Conservation (phyloP, 768 basidiomycete genomes). For the Leccinum rimulosum region DNA sequence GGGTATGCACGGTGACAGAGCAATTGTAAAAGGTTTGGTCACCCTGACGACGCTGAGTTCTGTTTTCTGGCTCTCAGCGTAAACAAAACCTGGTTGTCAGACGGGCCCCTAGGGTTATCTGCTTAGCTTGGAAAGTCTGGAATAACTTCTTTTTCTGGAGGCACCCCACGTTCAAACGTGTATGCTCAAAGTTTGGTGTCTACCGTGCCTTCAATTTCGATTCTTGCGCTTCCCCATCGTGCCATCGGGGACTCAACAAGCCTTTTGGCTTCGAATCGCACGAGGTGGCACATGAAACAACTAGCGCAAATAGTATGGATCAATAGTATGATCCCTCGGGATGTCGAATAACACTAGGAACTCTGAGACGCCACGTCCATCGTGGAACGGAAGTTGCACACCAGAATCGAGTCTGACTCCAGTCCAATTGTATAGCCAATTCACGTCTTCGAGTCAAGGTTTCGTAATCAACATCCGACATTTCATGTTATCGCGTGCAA, state of each 20-base stretch:
- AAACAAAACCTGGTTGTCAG: no score
- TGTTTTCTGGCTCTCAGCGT: no score
- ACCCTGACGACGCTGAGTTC: no score
- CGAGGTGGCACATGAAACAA: not conserved
- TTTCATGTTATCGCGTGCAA: not conserved
- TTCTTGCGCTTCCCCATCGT: not conserved
- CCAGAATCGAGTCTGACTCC: not conserved
- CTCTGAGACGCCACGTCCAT: not conserved
- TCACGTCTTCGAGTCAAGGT: not conserved
- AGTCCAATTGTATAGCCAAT: not conserved
- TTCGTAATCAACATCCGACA: not conserved
- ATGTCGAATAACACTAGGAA: no score
- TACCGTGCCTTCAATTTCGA: not conserved
- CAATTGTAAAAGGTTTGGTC: no score
- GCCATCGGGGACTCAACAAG: not conserved
- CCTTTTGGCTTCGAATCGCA: not conserved
- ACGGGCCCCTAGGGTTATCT: no score
- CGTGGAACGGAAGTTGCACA: not conserved
- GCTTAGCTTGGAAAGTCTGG: no score
- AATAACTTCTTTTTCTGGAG: not conserved
- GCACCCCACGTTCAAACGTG: not conserved
- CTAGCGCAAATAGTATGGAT: no score
- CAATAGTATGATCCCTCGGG: no score
- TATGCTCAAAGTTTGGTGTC: not conserved
- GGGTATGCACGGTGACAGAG: no score